phyloP scores from a whole-genome alignment of 2,329 filamentous ascomycete species.

The Fusarium udum region DNA sequence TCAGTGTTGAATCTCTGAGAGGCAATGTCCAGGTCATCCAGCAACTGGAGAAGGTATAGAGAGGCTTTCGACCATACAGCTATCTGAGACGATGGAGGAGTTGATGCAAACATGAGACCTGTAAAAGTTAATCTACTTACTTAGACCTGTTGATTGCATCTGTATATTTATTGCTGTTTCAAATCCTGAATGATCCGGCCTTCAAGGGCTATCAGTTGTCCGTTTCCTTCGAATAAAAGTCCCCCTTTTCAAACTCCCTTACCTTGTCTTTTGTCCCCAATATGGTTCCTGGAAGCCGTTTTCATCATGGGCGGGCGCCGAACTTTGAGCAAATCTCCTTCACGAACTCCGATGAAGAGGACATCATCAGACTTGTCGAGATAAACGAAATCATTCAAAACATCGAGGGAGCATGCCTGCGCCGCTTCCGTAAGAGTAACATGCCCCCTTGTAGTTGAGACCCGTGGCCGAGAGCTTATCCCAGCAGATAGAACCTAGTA shows the following conservation, averaged over 20 bases:
- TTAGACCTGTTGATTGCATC: background rate
- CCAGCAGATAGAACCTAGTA: no score
- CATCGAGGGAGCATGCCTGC: background rate
- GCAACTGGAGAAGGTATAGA: background rate
- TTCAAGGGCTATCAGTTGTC: background rate
- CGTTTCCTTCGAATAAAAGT: rapidly evolving
- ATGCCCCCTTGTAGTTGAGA: no score
- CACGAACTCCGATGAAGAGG: rapidly evolving
- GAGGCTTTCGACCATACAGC: background rate
- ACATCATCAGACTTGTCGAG: background rate
- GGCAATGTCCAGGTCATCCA: background rate
- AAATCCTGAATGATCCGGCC: no score
- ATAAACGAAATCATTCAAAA: background rate
- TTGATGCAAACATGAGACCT: background rate
- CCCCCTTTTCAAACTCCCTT: rapidly evolving
- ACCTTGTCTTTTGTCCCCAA: background rate
- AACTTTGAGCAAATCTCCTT: background rate
- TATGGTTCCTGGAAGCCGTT: background rate
- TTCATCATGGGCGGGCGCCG: background rate
- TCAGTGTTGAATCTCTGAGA: background rate
- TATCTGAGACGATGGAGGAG: background rate
- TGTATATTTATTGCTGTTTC: background rate
- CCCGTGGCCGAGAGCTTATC: no score
- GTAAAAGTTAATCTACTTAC: rapidly evolving
- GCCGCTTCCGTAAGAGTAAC: rapidly evolving